Conservation (phyloP, 2,329 filamentous ascomycete species). For the Alternaria rosae region DNA sequence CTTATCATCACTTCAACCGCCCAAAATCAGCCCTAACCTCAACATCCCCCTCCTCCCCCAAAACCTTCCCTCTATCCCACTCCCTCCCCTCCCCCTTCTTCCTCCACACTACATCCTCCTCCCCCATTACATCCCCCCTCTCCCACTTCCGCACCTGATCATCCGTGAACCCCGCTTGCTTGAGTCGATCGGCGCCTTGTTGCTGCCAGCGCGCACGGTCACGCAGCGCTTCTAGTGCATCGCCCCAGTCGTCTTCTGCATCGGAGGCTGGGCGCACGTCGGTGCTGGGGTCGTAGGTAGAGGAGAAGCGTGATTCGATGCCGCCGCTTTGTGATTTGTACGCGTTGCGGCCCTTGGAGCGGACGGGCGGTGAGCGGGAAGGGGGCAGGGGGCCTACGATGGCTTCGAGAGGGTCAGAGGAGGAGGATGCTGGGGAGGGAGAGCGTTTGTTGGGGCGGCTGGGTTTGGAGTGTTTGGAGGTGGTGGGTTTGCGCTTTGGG, state of each 20-base stretch:
- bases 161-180: conserved; percentile 79
- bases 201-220: conserved; percentile 82
- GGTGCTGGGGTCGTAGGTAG: conserved; percentile 65
- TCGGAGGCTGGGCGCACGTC: conserved; percentile 62
- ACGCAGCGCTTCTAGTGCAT: conserved; percentile 77
- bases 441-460: conserved; percentile 14
- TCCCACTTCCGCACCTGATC: conserved; percentile 77
- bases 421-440: conserved; percentile 51
- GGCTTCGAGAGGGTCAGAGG: conserved; percentile 78
- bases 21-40: conserved; percentile 60
- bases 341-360: conserved; percentile 44
- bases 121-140: conserved; percentile 65
- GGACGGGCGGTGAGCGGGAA: conserved; percentile 54
- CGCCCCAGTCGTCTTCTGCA: conserved; percentile 75
- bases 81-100: conserved; percentile 72
- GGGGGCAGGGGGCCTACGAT: conserved; percentile 77
- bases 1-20: conserved; percentile 33
- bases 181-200: conserved; percentile 77
- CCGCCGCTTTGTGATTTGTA: conserved; percentile 53
- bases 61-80: conserved; percentile 71
- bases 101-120: conserved; percentile 75
- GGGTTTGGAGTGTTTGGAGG: not conserved
- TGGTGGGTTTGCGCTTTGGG: not conserved
- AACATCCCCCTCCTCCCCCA: conserved; percentile 63
- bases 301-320: conserved; percentile 83